phyloP scores from a whole-genome alignment of 352 stramenopile genomes.

The Phytophthora megakarya region DNA sequence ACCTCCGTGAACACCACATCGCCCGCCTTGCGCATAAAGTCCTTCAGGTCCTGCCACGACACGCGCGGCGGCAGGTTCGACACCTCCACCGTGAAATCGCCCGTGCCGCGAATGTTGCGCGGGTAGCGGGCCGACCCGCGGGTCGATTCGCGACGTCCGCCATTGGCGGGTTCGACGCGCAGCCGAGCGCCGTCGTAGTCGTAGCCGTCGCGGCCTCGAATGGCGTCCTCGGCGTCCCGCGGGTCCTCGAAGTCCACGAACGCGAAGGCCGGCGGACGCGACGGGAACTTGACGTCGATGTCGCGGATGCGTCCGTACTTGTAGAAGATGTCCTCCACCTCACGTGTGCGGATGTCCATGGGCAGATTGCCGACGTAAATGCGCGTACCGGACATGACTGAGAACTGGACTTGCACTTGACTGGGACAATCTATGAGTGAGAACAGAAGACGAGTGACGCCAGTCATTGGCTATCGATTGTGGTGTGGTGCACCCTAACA shows the following conservation, averaged over 20 bases:
- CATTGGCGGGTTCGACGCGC: conserved; percentile 61
- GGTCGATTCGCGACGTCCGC: conserved; percentile 31
- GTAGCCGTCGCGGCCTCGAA: conserved; percentile 54
- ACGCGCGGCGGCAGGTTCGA: conserved; percentile 57
- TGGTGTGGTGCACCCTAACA: no score
- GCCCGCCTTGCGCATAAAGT: conserved; percentile 64
- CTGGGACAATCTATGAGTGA: conserved; percentile 39
- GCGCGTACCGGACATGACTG: conserved; percentile 45
- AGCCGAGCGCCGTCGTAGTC: conserved; percentile 64
- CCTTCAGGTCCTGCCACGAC: conserved; percentile 77
- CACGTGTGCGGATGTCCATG: conserved; percentile 69
- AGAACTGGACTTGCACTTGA: conserved; percentile 14
- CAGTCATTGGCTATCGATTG: conserved; percentile 4
- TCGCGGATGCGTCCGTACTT: conserved; percentile 72
- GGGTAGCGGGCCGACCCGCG: conserved; percentile 34
- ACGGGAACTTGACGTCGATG: conserved; percentile 76
- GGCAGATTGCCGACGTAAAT: conserved; percentile 81
- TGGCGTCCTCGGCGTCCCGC: conserved; percentile 73
- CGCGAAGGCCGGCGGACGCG: conserved; percentile 58
- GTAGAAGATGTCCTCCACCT: conserved; percentile 79
- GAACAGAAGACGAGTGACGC: neutral
- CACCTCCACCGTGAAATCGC: conserved; percentile 61
- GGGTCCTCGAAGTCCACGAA: conserved; percentile 79
- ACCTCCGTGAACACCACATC: conserved; percentile 77
- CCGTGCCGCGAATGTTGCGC: conserved; percentile 57